A percentile compares a stretch with the other conserved stretches of the same genome.
These are phyloP conservation scores for Cenococcum geophilum DNA, from an alignment of 495 filamentous ascomycete species.

Conservation along the genomic window DNA sequence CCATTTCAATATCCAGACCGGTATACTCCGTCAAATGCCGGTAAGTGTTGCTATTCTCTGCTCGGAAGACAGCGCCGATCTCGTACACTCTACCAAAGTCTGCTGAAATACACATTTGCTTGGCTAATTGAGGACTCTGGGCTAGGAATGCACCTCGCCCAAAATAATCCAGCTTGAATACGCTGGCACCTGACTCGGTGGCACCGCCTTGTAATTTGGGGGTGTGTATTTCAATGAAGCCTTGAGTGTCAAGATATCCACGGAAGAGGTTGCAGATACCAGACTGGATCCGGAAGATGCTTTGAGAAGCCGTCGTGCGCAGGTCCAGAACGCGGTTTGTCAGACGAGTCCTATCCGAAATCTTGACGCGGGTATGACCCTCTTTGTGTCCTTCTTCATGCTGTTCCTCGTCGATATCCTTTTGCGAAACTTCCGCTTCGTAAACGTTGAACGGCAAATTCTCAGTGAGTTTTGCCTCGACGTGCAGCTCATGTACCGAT, in stretches of 20 bases:
- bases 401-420: conserved; percentile 31
- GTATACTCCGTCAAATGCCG: conserved; percentile 97
- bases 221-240: conserved; percentile 83
- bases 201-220: conserved; percentile 85
- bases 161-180: conserved; percentile 91
- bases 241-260: conserved; percentile 64
- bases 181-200: conserved; percentile 87
- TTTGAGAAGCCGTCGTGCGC: conserved; percentile 78
- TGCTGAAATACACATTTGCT: conserved; percentile 93
- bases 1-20: conserved; percentile 96
- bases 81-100: conserved; percentile 86
- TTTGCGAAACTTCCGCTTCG: conserved; percentile 51
- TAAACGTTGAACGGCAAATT: conserved; percentile 58
- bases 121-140: conserved; percentile 92
- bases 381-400: conserved; percentile 31
- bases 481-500: conserved; percentile 45
- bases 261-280: conserved; percentile 76
- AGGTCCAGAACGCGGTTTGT: conserved; percentile 89
- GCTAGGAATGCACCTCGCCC: conserved; percentile 77
- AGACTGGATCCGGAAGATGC: conserved; percentile 76
- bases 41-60: conserved; percentile 94
- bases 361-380: conserved; percentile 46
- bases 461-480: conserved; percentile 52
- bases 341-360: conserved; percentile 69
- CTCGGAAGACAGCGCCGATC: conserved; percentile 87